Base-by-base conservation (phyloP, 163 green algal species). In the Chlamydomonas reinhardtii region DNA sequence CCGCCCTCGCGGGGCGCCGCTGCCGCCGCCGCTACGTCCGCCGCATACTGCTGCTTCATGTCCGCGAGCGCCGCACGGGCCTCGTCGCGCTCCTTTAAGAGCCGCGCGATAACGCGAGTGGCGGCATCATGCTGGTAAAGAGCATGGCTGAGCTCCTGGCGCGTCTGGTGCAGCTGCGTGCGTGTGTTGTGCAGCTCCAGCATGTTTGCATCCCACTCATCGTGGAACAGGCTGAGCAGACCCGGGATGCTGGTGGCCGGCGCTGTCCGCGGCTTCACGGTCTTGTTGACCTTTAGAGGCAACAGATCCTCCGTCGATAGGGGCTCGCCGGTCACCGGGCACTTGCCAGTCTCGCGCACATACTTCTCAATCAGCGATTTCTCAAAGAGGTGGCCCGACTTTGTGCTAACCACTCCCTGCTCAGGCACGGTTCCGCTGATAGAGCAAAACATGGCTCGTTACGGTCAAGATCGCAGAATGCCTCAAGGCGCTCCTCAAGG, bases 81-180 rank as follows among this genome's bases (percentile, higher is more conserved):
- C 70, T 94, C 93, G 64, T 95, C 92, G 2, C 91, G 87, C 83
- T 95, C 92, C 48, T 87, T 79, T 15, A 93, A 79, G n/a, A 94
- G 91, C 22, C 94, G 82, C 0, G 96, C 95, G 74, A 99, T 99
- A 24, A 99, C 97, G 29, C 97, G 92, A 68, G 88, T 94, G 1
- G 97, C 97, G 0, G 97, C 98, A 84, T 99, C 98, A 54, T 99
- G 96, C 95, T 99, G 94, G 91, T 99, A 99, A 52, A 99, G 92
- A 20, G 96, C 94, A 66, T 98, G 94, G 52, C 80, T 93, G 61
- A 99, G 94, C 95, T 99, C 98, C 81, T 98, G 94, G 12, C 97
- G 93, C 20, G 92, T 88, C 0, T 89, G 94, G 87, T 97, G 89
- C 17, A 99, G 94, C 52, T 91, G 87, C 70, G 97, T 89, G 29